phyloP scores from a whole-genome alignment of 768 basidiomycete species.

The Suillus fuscotomentosus region DNA sequence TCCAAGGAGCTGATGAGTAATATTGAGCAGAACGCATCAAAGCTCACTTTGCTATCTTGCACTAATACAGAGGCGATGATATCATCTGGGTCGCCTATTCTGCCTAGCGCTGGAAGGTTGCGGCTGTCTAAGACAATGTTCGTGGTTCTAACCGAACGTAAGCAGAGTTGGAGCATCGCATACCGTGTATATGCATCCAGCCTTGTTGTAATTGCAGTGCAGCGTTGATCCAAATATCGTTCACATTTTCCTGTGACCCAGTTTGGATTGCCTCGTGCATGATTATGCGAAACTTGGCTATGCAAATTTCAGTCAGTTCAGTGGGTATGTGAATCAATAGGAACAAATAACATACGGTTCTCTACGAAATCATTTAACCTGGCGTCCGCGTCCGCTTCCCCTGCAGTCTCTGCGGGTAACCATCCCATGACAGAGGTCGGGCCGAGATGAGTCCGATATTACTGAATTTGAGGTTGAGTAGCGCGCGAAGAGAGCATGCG shows the following conservation, averaged over 20 bases:
- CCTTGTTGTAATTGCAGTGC: conserved; percentile 67
- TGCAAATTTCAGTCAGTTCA: neutral
- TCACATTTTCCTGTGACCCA: conserved; percentile 53
- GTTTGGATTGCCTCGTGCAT: conserved; percentile 59
- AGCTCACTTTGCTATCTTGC: conserved; percentile 58
- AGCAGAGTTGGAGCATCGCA: conserved; percentile 6
- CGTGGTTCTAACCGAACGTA: neutral
- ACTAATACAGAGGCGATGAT: conserved; percentile 78
- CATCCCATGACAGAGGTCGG: conserved; percentile 73
- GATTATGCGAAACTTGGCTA: conserved; percentile 53
- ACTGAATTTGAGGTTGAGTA: conserved; percentile 20
- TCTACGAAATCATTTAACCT: conserved; percentile 70
- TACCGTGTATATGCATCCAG: conserved; percentile 86
- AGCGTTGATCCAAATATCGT: conserved; percentile 63
- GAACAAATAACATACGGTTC: conserved; percentile 51
- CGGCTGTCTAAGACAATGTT: conserved; percentile 51
- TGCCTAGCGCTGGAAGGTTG: conserved; percentile 70
- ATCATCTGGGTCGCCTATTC: conserved; percentile 83
- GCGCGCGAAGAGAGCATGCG: neutral
- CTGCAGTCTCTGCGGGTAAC: conserved; percentile 44
- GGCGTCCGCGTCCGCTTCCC: conserved; percentile 37
- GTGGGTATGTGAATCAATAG: neutral
- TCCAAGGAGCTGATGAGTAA: conserved; percentile 1
- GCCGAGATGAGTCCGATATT: conserved; percentile 54
- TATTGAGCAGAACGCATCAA: neutral